Conservation (phyloP, 208 protist species). For the Trichomonas tenax region DNA sequence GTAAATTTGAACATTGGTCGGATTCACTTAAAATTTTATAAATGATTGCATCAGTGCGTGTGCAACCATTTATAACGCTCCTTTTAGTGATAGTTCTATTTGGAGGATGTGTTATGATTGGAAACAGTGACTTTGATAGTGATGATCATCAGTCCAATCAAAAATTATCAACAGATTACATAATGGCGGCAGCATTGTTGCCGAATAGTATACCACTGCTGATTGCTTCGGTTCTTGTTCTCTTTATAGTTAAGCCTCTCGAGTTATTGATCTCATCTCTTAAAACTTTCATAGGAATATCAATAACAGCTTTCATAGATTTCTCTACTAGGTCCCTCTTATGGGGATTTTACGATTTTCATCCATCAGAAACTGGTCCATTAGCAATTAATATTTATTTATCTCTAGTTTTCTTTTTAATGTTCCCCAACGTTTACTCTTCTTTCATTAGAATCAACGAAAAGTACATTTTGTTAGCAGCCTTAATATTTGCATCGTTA, state of each 20-base stretch:
- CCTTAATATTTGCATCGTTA: background rate
- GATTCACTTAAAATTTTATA: too few relatives aligned
- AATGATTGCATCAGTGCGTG: background rate
- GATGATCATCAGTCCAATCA: background rate
- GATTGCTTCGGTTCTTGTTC: background rate
- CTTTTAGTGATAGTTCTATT: background rate
- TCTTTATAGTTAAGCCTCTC: background rate
- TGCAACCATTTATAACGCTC: background rate
- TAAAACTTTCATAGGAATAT: background rate
- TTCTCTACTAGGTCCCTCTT: background rate
- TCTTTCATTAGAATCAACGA: background rate
- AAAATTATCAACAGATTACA: background rate
- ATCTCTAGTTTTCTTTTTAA: background rate
- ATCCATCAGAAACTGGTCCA: background rate
- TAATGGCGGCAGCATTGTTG: background rate
- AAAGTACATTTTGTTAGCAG: background rate
- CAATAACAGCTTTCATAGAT: background rate
- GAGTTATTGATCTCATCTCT: background rate
- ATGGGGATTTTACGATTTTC: background rate
- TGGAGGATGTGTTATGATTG: background rate
- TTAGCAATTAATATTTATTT: background rate
- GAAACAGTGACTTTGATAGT: background rate
- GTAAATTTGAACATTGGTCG: too few relatives aligned
- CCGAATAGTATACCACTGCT: background rate
- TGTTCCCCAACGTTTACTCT: background rate